Evolutionary conservation across 129 eudicot species (phyloP), one percentile per base, ranked within the genome.

Genomic region (Centrapalus pauciflorus): DNA sequence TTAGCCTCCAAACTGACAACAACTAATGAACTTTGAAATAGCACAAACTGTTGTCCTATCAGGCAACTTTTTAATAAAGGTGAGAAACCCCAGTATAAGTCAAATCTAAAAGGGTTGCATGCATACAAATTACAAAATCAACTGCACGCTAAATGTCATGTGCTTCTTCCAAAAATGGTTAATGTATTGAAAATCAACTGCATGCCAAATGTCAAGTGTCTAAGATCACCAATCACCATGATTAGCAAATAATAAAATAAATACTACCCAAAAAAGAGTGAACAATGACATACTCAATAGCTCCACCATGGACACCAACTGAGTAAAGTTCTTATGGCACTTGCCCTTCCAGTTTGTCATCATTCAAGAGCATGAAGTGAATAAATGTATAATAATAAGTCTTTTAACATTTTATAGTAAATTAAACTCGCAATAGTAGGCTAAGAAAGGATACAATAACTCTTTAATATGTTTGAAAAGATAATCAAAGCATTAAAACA

Each of bases 281-380:
- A 71, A 37, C 0, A 32, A 26, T 37, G 75, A 82, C 95, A 50
- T 89, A 94, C 99, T 94, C 99, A n/a, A 94, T 89, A 54, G 85
- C 82, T 76, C 99, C 99, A 74, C 99, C 99, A 55, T 89, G 99
- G 64, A 94, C 93, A 49, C 99, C 97, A 74, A 94, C 52, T 7
- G 99, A 94, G 73, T 84, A 89, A 66, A 94, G 85, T 60, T 86
- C 88, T 77, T 89, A 95, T 1, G 99, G 99, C 16, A 94, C 99
- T 82, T 64, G 87, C 50, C 99, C 99, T 76, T 84, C 90, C 67
- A 94, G 77, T 70, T 69, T 67, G 73, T 94, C 89, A 82, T 72
- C 87, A 52, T 94, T 86, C 62, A 94, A 72, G 32, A 94, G 72
- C 81, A 96, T 94, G 87, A 69, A 20, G 68, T 11, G 41, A 71